These are phyloP conservation scores for Crassisporium funariophilum DNA, from an alignment of 768 basidiomycete genomes.

Conservation along the genomic window DNA sequence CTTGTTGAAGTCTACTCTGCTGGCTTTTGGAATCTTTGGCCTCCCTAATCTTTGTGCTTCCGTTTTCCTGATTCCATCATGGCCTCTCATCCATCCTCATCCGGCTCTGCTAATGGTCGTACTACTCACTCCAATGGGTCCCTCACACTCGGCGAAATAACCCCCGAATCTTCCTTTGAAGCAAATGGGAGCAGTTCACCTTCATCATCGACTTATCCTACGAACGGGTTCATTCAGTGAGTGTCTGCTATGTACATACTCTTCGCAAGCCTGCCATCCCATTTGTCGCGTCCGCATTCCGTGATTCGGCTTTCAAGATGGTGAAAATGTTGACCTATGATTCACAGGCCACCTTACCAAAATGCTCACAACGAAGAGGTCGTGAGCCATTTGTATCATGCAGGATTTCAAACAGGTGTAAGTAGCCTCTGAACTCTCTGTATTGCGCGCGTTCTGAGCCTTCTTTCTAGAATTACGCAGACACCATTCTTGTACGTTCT, in stretches of 20 bases:
- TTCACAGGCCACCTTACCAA: conserved; percentile 50
- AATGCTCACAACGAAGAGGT: conserved; percentile 77
- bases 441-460: conserved; percentile 8
- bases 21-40: conserved; percentile 10
- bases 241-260: conserved; percentile 27
- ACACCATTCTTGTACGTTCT: conserved; percentile 70
- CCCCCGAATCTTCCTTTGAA: conserved; percentile 40
- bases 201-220: conserved; percentile 43
- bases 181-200: conserved; percentile 35
- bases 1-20: too few species aligned
- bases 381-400: conserved; percentile 74
- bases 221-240: conserved; percentile 66
- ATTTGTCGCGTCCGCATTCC: too few species aligned
- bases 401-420: conserved; percentile 83
- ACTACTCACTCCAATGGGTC: conserved; percentile 51
- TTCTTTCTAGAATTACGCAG: conserved; percentile 70
- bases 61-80: conserved; percentile 23
- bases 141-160: conserved; percentile 39
- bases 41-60: conserved; percentile 8
- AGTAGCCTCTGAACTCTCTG: conserved; percentile 32
- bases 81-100: conserved; percentile 43
- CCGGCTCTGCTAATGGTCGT: conserved; percentile 54
- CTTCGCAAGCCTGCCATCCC: conserved; percentile 1
- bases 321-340: conserved; percentile 13
- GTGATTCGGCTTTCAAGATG: background rate